Evolutionary conservation across 1,284 basidiomycete species (phyloP), one percentile per base, ranked within the genome.

Genomic region (Coniophora puteana): DNA sequence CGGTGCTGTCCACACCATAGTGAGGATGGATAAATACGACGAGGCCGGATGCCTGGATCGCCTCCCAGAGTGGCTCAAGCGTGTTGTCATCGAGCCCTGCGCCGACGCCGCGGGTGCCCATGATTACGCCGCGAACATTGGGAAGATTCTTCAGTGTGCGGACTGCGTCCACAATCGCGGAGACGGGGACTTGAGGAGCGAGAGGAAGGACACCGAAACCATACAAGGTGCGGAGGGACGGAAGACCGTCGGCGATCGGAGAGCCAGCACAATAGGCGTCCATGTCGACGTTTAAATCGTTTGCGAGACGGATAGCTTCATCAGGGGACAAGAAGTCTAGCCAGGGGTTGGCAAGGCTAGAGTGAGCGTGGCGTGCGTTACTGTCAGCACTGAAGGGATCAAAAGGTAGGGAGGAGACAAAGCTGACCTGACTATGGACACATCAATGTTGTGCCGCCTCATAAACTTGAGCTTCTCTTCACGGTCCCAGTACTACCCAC

Each of bases 141-240:
- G 80, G 72, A 14, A 85, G 68, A 21, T 61, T 50, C n/a, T 73
- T 65, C 46, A 93, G 78, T 51, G 86, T 80, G 25, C 76, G 59
- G 32, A 92, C 72, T 12, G 76, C 69, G 38, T 78, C 68, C 16
- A 90, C 66, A 12, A 92, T 63, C 11, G 76, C 68, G 4, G 66
- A 53, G 4, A 70, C 68, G 2, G 74, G 61, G 29, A 85, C 69
- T 25, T 71, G 74, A 0, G 84, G 78, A 10, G 89, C 87, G 24
- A 93, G 77, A 4, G 90, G 89, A 24, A 93, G 73, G 12, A 90
- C 68, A n/a, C 89, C 90, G 49, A 93, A 87, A 11, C 85, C 89
- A 55, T 87, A 91, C 1, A 91, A 63, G 12, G 86, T 76, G 45
- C 76, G 78, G 35, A 85, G 44, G 18, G 48, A 45, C n/a, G 59